Evolutionary conservation across 768 basidiomycete species (phyloP), one percentile per base, ranked within the genome.

Genomic region (Phaeolepiota aurea): DNA sequence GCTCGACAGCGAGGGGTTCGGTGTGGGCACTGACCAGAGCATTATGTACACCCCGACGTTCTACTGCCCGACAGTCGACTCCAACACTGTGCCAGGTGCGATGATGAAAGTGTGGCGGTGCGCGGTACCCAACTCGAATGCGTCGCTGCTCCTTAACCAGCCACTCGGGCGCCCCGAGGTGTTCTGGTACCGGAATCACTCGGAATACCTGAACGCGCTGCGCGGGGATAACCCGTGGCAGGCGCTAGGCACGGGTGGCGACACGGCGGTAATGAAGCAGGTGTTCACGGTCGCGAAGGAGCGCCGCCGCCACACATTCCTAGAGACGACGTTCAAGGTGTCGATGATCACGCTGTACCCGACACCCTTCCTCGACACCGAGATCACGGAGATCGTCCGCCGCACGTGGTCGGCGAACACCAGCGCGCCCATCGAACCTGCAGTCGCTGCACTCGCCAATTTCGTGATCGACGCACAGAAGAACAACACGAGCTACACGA

Each of bases 251-350:
- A 18, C 32, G 3, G 21, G 37, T n/a, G 47, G 44, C 18, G 40
- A 44, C 13, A 45, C 47, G 5, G 47, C 44, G 3, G 40, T 20
- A n/a, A 48, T 45, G 47, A 48, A 45, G 16, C 44, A 45, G n/a
- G 36, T 48, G 16, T 45, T 48, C 34, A 35, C 47, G 5, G 22
- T 45, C 22, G 45, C 47, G 22, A 48, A 48, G 31, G 44, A 34
- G 3, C 34, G 36, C 15, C 40, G 44, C 16, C 28, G 41, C 11
- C 44, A 48, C 13, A 45, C 47, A 14, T 40, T 48, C 13, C 25
- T 48, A 19, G 32, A 42, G 36, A 45, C 40, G 2, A 31, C 35
- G 12, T 33, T 41, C 30, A 45, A 45, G 25, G 33, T 34, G 3
- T 41, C 47, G 3, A 38, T 48, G 47, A 12, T 40, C 23, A 38